Conservation (phyloP, 2,329 filamentous ascomycete genomes). For the Ophioceras dolichostomum region DNA sequence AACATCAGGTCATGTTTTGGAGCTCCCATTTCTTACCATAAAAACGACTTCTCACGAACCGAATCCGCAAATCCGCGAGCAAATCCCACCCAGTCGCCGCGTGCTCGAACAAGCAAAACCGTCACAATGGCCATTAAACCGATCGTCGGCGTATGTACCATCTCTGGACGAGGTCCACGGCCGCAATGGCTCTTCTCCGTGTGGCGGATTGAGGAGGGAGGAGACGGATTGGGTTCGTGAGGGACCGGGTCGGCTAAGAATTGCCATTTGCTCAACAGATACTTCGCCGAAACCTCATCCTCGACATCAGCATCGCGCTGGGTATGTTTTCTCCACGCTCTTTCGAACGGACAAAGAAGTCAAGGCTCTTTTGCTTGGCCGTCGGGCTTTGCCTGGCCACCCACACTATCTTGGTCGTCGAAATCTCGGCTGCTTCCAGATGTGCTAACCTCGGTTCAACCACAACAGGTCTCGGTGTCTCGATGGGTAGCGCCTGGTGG, state of each 20-base stretch:
- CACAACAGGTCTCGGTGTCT: slow-evolving; percentile 35
- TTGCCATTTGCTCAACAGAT: slow-evolving; percentile 27
- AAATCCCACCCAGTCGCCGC: no score
- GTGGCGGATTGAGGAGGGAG: no score
- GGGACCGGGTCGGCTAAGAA: not conserved
- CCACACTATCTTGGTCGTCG: not conserved
- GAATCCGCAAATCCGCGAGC: slow-evolving; percentile 1
- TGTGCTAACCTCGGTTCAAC: slow-evolving; percentile 18
- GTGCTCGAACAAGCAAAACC: no score
- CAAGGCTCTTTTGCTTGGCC: not conserved
- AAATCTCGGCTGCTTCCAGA: no score
- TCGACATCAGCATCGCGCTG: slow-evolving; percentile 42
- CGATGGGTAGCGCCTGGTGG: slow-evolving; percentile 45
- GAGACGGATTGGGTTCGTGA: not conserved
- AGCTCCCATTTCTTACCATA: not conserved
- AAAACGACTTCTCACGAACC: slow-evolving; percentile 2
- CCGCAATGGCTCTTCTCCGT: slow-evolving; percentile 1
- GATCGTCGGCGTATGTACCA: slow-evolving; percentile 44
- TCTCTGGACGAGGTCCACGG: not conserved
- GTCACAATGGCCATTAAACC: slow-evolving; percentile 42
- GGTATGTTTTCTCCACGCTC: slow-evolving; percentile 30
- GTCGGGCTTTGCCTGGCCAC: not conserved
- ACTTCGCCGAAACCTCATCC: slow-evolving; percentile 46
- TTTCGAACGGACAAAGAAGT: not conserved
- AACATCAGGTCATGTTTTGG: slow-evolving; percentile 4